Evolutionary conservation across 805 yeast species (phyloP).

Genomic region (Blastobotrys terrestris): DNA sequence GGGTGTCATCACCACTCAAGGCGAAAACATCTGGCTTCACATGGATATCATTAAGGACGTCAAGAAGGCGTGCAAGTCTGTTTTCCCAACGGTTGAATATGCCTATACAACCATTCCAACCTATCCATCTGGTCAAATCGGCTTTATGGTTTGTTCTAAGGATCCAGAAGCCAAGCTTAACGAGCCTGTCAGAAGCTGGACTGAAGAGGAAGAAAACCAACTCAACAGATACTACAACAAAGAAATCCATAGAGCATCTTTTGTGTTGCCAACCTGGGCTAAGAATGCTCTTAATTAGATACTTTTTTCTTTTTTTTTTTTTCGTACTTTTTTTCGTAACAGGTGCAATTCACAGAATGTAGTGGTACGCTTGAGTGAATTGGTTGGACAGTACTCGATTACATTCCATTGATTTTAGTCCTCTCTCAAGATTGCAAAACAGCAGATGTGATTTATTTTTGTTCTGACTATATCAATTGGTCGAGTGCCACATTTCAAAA

Average conservation of each 20-base stretch:
- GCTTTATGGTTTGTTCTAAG: constrained; percentile 95
- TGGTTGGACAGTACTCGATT: no score
- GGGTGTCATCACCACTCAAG: constrained; percentile 74
- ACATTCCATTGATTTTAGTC: no score
- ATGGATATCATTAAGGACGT: constrained; percentile 75
- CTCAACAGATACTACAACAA: constrained; percentile 77
- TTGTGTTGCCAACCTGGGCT: constrained; percentile 91
- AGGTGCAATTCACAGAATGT: background rate
- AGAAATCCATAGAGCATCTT: constrained; percentile 80
- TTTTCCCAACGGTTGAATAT: constrained; percentile 88
- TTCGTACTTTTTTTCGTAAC: background rate
- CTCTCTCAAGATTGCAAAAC: background rate
- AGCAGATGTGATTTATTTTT: background rate
- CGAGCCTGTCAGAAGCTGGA: constrained; percentile 61
- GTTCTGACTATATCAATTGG: no score
- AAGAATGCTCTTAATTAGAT: constrained; percentile 40
- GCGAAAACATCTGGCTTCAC: constrained; percentile 92
- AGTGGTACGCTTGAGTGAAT: background rate
- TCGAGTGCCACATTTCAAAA: no score
- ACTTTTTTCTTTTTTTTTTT: background rate
- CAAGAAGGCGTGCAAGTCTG: constrained; percentile 72
- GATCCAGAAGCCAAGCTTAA: constrained; percentile 57
- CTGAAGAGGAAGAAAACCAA: constrained; percentile 54
- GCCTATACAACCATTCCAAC: constrained; percentile 93
- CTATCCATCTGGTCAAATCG: constrained; percentile 94